Evolutionary conservation across 2,329 filamentous ascomycete genomes (phyloP).

Genomic region (Trichoderma pleuroti): DNA sequence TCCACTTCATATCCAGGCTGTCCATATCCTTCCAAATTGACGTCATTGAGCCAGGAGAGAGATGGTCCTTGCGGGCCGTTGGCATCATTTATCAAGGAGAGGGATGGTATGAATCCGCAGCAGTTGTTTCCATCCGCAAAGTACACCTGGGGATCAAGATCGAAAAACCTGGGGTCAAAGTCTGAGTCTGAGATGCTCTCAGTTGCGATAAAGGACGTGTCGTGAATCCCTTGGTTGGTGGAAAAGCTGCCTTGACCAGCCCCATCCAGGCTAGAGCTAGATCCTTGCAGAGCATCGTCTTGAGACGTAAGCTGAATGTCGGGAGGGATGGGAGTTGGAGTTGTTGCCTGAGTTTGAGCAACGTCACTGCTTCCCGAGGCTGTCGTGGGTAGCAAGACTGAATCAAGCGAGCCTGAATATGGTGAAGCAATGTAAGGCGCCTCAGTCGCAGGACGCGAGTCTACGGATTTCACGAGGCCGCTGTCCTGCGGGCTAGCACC

Average conservation of each 20-base stretch:
- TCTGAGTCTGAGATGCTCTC: constrained; percentile 10
- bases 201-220: not conserved
- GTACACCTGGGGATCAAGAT: constrained; percentile 22
- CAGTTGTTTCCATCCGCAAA: constrained; percentile 21
- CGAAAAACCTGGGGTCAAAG: constrained; percentile 21
- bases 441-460: not conserved
- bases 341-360: not conserved
- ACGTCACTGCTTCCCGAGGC: not conserved
- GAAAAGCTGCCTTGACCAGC: not conserved
- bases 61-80: not conserved
- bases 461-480: not conserved
- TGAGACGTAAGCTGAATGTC: not conserved
- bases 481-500: not conserved
- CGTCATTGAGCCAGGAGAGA: not conserved
- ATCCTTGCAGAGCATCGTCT: not conserved
- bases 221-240: not conserved
- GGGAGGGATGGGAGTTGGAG: not conserved
- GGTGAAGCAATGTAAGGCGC: not conserved
- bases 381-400: not conserved
- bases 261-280: not conserved
- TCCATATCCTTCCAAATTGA: not conserved
- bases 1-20: not conserved
- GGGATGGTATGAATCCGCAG: constrained; percentile 21
- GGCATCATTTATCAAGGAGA: constrained; percentile 3
- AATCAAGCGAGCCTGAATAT: not conserved